These are phyloP conservation scores for Aotearoamyces nothofagi DNA, from an alignment of 2,329 filamentous ascomycete species.

Conservation along the genomic window DNA sequence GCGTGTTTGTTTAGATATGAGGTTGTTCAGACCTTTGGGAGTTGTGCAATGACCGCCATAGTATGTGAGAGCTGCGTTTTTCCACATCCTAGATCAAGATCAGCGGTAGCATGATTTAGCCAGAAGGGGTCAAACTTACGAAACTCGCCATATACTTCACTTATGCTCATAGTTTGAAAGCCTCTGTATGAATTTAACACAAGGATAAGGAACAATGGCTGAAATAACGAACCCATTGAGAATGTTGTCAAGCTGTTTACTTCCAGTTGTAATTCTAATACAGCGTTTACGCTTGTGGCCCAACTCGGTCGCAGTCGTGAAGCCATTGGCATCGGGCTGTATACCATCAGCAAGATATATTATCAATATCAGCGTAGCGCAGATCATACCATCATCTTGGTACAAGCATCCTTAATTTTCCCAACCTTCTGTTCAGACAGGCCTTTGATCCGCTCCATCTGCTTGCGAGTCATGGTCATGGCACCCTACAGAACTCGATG, in stretches of 20 bases:
- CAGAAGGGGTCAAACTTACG: slow-evolving; percentile 18
- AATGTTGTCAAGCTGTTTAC: slow-evolving; percentile 50
- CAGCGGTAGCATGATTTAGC: neutral
- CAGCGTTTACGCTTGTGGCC: slow-evolving; percentile 46
- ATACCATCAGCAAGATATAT: neutral
- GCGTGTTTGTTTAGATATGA: neutral
- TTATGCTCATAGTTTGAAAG: slow-evolving; percentile 57
- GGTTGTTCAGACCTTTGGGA: slow-evolving; percentile 26
- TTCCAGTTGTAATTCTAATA: slow-evolving; percentile 52
- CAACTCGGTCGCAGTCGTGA: slow-evolving; percentile 51
- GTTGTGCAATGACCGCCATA: slow-evolving; percentile 46
- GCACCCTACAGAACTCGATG: slow-evolving; percentile 31
- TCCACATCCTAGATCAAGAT: slow-evolving; percentile 31
- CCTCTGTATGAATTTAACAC: slow-evolving; percentile 31
- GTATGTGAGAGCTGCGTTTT: slow-evolving; percentile 59
- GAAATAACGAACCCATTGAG: slow-evolving; percentile 46
- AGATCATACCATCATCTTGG: slow-evolving; percentile 20
- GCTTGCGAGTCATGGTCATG: slow-evolving; percentile 41
- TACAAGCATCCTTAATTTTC: slow-evolving; percentile 52
- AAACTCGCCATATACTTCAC: slow-evolving; percentile 46
- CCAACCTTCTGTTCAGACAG: slow-evolving; percentile 58
- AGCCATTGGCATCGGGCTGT: slow-evolving; percentile 41
- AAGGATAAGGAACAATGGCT: too few relatives aligned
- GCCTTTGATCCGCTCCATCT: slow-evolving; percentile 50
- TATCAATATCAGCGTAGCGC: slow-evolving; percentile 6